Percentiles rank a stretch among this genome's conserved stretches.
phyloP scores from a whole-genome alignment of 768 basidiomycete species.

The Podaxis rugospora region DNA sequence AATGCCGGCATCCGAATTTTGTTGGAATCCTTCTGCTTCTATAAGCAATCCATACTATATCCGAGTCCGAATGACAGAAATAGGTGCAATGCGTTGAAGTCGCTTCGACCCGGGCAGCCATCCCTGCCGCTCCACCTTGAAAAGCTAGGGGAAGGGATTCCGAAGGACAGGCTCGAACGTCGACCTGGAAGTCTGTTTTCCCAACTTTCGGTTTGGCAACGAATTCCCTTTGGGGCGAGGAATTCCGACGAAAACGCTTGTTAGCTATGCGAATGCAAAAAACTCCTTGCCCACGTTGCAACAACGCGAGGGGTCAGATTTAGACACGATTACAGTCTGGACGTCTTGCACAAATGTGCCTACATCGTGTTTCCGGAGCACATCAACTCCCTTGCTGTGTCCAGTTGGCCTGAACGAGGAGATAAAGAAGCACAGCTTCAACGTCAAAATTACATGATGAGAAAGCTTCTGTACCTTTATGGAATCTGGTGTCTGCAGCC shows the following conservation, averaged over 20 bases:
- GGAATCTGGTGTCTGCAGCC: not conserved
- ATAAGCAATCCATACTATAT: not conserved
- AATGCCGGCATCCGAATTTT: not conserved
- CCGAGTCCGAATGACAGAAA: constrained; percentile 2
- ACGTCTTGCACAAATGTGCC: not conserved
- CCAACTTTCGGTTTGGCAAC: not conserved
- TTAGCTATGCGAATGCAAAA: not conserved
- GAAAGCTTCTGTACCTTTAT: not conserved
- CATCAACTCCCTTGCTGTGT: not conserved
- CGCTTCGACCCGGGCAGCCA: not conserved
- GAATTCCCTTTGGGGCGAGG: not conserved
- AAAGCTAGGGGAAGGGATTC: not conserved
- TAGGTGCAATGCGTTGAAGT: not conserved
- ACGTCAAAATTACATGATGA: not conserved
- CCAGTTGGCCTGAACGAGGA: not conserved
- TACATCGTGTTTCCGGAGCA: not conserved
- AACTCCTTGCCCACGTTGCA: constrained; percentile 4
- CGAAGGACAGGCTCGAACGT: not conserved
- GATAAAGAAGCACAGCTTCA: not conserved
- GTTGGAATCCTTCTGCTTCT: not conserved
- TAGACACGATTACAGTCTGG: not conserved
- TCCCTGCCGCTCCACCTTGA: not conserved
- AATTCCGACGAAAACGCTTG: constrained; percentile 6
- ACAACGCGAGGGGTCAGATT: not conserved
- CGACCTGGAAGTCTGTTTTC: not conserved